phyloP scores from a whole-genome alignment of 1,139 yeast species.

The Taphrina populina region DNA sequence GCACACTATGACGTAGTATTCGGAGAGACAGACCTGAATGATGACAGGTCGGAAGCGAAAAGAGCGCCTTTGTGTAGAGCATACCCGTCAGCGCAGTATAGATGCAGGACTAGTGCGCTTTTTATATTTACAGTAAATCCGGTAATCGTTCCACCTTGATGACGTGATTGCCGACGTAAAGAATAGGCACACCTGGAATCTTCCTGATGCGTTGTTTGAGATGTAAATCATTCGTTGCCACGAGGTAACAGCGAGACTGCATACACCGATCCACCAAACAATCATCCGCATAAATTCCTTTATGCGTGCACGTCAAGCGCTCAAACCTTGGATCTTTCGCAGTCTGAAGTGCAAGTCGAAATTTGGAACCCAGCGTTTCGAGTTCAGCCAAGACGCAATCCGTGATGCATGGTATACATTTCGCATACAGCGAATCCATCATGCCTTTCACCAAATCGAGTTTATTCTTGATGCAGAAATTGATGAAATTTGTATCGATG shows the following conservation, averaged over 20 bases:
- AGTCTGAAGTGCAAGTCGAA: slow-evolving; percentile 77
- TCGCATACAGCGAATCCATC: slow-evolving; percentile 93
- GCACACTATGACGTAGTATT: too few species aligned
- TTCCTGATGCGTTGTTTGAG: slow-evolving; percentile 88
- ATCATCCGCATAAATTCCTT: slow-evolving; percentile 98
- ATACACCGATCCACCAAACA: slow-evolving; percentile 88
- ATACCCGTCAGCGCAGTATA: not conserved
- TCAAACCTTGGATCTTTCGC: slow-evolving; percentile 93
- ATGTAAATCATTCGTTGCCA: slow-evolving; percentile 98
- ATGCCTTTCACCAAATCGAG: slow-evolving; percentile 88
- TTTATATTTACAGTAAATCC: slow-evolving; percentile 48
- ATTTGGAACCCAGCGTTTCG: slow-evolving; percentile 91
- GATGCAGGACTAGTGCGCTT: not conserved
- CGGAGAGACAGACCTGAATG: too few species aligned
- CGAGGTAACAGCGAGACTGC: slow-evolving; percentile 94
- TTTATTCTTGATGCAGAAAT: slow-evolving; percentile 92
- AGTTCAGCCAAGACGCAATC: slow-evolving; percentile 98
- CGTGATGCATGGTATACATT: slow-evolving; percentile 91
- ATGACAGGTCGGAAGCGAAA: too few species aligned
- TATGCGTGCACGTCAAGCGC: slow-evolving; percentile 82
- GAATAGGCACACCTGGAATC: slow-evolving; percentile 92
- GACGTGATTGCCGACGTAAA: slow-evolving; percentile 93
- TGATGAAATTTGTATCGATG: slow-evolving; percentile 93
- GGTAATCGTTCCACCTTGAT: slow-evolving; percentile 93
- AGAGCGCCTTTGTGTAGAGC: not conserved